Conservation (phyloP, 2,329 filamentous ascomycete genomes). For the Graphilbum fragrans region DNA sequence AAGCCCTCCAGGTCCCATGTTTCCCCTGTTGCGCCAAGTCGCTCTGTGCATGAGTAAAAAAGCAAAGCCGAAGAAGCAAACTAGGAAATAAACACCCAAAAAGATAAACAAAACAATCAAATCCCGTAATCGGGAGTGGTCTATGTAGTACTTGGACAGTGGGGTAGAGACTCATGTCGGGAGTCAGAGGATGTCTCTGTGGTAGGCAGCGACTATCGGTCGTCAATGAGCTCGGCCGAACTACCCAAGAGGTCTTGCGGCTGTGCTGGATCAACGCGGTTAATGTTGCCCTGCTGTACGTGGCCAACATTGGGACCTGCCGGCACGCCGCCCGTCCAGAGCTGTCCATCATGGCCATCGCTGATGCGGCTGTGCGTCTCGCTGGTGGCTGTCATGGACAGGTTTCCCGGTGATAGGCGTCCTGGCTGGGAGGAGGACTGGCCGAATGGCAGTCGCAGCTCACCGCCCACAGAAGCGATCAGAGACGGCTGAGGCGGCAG, state of each 20-base stretch:
- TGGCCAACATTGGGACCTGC: conserved; percentile 35
- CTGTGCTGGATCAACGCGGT: conserved; percentile 36
- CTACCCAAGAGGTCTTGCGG: conserved; percentile 36
- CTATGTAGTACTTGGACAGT: neutral
- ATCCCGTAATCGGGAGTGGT: too few species aligned
- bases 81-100: neutral
- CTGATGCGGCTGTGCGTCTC: conserved; percentile 29
- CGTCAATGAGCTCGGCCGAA: conserved; percentile 45
- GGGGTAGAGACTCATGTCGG: too few species aligned
- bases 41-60: conserved; percentile 1
- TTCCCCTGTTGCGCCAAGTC: conserved; percentile 3
- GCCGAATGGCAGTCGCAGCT: conserved; percentile 45
- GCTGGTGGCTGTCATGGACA: conserved; percentile 21
- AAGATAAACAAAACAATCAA: neutral
- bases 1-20: neutral
- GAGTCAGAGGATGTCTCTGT: neutral
- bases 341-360: conserved; percentile 14
- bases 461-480: too few species aligned
- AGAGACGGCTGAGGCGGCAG: neutral
- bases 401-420: conserved; percentile 32
- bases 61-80: neutral
- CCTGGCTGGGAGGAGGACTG: conserved; percentile 40
- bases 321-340: conserved; percentile 15
- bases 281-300: conserved; percentile 46
- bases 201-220: too few species aligned